phyloP scores from a whole-genome alignment of 2,329 filamentous ascomycete species.

The Penicillium verrucosum region DNA sequence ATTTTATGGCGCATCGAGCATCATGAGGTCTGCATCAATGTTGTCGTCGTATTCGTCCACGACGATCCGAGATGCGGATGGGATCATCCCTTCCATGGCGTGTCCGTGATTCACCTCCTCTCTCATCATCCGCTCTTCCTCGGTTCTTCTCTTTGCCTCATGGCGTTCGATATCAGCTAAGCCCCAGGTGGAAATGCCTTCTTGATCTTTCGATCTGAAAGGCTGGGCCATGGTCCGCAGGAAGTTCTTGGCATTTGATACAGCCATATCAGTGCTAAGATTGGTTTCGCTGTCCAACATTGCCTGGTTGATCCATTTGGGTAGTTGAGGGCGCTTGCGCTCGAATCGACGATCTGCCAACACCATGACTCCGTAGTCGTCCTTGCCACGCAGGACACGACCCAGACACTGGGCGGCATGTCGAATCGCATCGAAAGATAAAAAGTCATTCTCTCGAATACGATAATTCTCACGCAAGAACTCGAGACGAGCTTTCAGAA shows the following conservation, averaged over 20 bases:
- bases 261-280: conserved; percentile 91
- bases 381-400: conserved; percentile 90
- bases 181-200: conserved; percentile 92
- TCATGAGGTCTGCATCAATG: conserved; percentile 45
- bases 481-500: conserved; percentile 90
- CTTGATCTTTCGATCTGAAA: conserved; percentile 76
- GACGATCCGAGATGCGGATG: conserved; percentile 23
- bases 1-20: conserved; percentile 37
- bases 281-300: conserved; percentile 83
- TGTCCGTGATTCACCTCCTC: conserved; percentile 39
- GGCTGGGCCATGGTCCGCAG: conserved; percentile 88
- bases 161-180: conserved; percentile 72
- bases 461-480: conserved; percentile 97
- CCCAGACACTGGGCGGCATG: conserved; percentile 95
- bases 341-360: conserved; percentile 89
- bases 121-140: conserved; percentile 65
- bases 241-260: conserved; percentile 84
- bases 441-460: conserved; percentile 93
- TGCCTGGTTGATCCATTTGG: conserved; percentile 94
- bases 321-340: conserved; percentile 84
- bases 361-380: conserved; percentile 99
- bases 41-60: conserved; percentile 42
- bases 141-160: conserved; percentile 64
- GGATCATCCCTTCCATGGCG: conserved; percentile 21
- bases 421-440: conserved; percentile 99